Percentiles rank a stretch among this genome's conserved stretches.
Evolutionary conservation across 306 rosid species (phyloP).

Genomic region (Betula pendula): DNA sequence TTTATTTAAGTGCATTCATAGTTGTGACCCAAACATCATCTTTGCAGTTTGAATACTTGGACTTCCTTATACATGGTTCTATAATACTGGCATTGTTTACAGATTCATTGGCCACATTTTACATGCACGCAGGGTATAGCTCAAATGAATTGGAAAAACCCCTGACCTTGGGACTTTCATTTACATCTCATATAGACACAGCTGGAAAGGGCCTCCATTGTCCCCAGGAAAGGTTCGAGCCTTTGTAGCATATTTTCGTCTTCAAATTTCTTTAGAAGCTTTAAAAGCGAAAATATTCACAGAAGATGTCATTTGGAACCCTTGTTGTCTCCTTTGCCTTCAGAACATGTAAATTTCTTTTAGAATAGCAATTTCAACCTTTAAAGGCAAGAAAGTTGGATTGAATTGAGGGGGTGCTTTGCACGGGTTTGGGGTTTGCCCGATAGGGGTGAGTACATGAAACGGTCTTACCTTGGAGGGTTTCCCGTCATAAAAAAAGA

Average conservation of each 20-base stretch:
- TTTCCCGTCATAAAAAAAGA: too few species aligned
- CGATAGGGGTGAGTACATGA: too few species aligned
- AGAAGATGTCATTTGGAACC: background rate
- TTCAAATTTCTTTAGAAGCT: background rate
- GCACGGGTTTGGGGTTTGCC: too few species aligned
- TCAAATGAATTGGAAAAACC: background rate
- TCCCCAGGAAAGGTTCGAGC: background rate
- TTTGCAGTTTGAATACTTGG: background rate
- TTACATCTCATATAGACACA: background rate
- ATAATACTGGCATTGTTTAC: background rate
- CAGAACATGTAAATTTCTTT: too few species aligned
- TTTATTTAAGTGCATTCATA: background rate
- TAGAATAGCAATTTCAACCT: background rate
- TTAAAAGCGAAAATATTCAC: background rate
- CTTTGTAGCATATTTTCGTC: background rate
- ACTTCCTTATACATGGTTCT: background rate
- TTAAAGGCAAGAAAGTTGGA: background rate
- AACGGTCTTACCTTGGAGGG: too few species aligned
- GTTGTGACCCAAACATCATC: background rate
- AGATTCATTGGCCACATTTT: background rate
- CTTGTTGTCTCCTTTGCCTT: too few species aligned
- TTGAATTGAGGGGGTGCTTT: too few species aligned
- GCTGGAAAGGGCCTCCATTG: background rate
- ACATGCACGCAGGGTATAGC: background rate
- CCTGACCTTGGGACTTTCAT: background rate